Conservation (phyloP, 176 grass and related monocot genomes). For the Thalia dealbata region DNA sequence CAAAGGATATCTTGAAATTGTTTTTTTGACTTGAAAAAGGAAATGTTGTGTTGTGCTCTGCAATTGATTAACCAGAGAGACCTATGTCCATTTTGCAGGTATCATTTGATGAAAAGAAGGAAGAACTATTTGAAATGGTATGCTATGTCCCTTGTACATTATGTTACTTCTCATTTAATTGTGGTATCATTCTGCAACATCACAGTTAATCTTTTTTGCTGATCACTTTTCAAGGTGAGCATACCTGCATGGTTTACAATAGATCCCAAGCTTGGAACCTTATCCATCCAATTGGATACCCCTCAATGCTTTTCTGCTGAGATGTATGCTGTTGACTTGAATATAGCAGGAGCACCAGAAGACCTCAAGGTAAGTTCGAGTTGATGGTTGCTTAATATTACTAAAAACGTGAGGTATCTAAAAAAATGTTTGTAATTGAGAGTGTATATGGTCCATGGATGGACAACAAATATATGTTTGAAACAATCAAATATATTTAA, state of each 20-base stretch:
- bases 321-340: conserved; percentile 85
- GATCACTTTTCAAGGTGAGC: conserved; percentile 58
- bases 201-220: conserved; percentile 8
- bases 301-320: conserved; percentile 95
- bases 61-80: neutral
- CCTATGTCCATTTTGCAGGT: conserved; percentile 35
- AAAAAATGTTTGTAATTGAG: neutral
- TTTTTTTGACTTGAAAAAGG: neutral
- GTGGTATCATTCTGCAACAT: neutral
- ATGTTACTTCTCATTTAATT: conserved; percentile 16
- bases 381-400: neutral
- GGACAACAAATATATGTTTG: neutral
- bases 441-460: neutral
- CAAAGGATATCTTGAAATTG: neutral
- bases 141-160: conserved; percentile 4
- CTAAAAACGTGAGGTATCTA: neutral
- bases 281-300: conserved; percentile 79
- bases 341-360: conserved; percentile 65
- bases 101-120: conserved; percentile 95
- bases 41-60: neutral
- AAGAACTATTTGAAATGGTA: conserved; percentile 98
- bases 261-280: conserved; percentile 73
- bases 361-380: conserved; percentile 55
- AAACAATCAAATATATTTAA: neutral
- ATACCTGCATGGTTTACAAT: conserved; percentile 94